Conservation (phyloP, 306 rosid species). For the Urtica urens region DNA sequence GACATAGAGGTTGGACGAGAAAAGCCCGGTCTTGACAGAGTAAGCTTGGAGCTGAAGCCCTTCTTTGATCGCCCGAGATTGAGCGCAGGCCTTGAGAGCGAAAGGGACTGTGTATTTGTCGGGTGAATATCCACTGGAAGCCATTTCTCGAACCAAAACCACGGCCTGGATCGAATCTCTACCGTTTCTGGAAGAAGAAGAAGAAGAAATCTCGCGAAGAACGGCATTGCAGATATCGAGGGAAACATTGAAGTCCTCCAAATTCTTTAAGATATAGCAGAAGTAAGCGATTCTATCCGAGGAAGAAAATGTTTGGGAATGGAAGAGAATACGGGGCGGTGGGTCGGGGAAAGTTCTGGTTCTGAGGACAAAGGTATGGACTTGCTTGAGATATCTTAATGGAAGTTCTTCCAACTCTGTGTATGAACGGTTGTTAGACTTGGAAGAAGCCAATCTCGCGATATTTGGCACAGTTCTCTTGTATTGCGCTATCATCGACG, state of each 20-base stretch:
- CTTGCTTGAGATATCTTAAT: conserved; percentile 16
- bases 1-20: conserved; percentile 24
- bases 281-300: conserved; percentile 10
- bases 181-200: conserved; percentile 1
- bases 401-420: too few species aligned
- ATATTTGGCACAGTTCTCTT: too few species aligned
- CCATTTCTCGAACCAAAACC: conserved; percentile 16
- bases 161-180: conserved; percentile 7
- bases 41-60: conserved; percentile 28
- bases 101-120: conserved; percentile 25
- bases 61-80: conserved; percentile 16
- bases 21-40: conserved; percentile 18
- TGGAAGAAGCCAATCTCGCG: too few species aligned
- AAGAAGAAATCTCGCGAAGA: conserved; percentile 16
- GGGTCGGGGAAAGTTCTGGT: conserved; percentile 16
- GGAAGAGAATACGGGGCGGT: conserved; percentile 8
- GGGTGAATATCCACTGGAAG: conserved; percentile 16
- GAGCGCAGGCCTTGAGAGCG: conserved; percentile 28
- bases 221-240: conserved; percentile 26
- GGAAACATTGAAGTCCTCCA: conserved; percentile 6
- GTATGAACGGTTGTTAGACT: too few species aligned
- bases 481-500: too few species aligned
- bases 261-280: conserved; percentile 15
- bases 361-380: conserved; percentile 26
- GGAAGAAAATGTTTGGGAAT: conserved; percentile 7